Conservation (phyloP, 768 basidiomycete genomes). For the Mycena albidolilacea region DNA sequence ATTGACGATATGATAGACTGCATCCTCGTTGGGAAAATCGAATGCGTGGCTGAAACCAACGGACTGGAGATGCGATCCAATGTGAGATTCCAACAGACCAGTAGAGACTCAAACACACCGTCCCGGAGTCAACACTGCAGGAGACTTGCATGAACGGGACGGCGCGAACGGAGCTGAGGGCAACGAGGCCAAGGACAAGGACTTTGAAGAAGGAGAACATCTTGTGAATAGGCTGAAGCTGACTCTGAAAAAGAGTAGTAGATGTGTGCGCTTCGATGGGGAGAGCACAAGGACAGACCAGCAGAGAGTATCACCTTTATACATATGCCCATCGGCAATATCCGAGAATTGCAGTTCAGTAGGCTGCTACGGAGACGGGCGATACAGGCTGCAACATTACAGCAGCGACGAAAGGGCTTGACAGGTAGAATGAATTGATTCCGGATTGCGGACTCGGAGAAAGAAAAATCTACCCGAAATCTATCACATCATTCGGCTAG, state of each 20-base stretch:
- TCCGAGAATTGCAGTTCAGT: neutral
- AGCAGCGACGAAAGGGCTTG: neutral
- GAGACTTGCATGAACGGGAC: neutral
- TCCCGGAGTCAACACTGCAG: neutral
- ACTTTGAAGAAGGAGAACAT: conserved; percentile 6
- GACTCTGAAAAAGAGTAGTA: neutral
- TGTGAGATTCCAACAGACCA: neutral
- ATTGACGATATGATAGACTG: neutral
- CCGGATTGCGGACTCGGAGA: neutral
- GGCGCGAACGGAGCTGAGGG: conserved; percentile 6
- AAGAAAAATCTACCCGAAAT: too few relatives aligned
- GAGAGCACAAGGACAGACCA: neutral
- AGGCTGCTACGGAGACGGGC: neutral
- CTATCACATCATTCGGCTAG: too few relatives aligned
- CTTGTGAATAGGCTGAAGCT: neutral
- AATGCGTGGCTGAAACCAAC: neutral
- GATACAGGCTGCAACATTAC: neutral
- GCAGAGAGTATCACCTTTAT: neutral
- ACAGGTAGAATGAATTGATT: neutral
- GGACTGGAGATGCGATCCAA: neutral
- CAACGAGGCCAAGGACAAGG: neutral
- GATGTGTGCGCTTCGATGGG: neutral
- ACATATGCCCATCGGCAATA: neutral
- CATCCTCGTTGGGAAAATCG: neutral
- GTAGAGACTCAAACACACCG: neutral